Evolutionary conservation across 2,329 filamentous ascomycete genomes (phyloP).

Genomic region (Arthrinium phaeospermum): DNA sequence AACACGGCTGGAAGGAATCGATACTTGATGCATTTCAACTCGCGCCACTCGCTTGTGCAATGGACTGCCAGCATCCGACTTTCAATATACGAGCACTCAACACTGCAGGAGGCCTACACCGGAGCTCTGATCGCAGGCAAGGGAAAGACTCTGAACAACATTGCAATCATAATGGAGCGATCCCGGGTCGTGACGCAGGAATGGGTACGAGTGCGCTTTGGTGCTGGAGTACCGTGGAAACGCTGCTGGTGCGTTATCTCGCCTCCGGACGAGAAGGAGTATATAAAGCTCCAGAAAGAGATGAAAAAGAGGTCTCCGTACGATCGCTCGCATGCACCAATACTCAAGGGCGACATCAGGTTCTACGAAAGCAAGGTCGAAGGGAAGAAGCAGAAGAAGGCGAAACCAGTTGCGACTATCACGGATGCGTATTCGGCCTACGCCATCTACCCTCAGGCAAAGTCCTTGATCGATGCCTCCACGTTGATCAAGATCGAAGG

Average conservation of each 20-base stretch:
- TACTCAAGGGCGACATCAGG: constrained; percentile 86
- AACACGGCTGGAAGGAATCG: constrained; percentile 96
- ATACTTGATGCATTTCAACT: constrained; percentile 96
- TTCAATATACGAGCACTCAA: constrained; percentile 91
- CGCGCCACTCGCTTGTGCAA: constrained; percentile 87
- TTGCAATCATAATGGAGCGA: constrained; percentile 85
- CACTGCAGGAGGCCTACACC: constrained; percentile 94
- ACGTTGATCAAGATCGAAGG: constrained; percentile 95
- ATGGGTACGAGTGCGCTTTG: constrained; percentile 95
- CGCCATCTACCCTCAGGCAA: constrained; percentile 93
- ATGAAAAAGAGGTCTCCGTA: constrained; percentile 84
- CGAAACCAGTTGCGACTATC: constrained; percentile 87
- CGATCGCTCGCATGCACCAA: constrained; percentile 69
- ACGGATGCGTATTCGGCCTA: constrained; percentile 91
- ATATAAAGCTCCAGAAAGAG: constrained; percentile 81
- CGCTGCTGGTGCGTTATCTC: constrained; percentile 96
- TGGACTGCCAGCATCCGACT: constrained; percentile 96
- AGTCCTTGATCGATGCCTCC: constrained; percentile 91
- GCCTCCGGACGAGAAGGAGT: constrained; percentile 93
- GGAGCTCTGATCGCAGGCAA: constrained; percentile 95
- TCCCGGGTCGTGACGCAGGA: constrained; percentile 80
- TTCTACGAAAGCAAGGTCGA: constrained; percentile 85
- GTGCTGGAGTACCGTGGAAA: constrained; percentile 93
- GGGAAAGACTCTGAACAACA: constrained; percentile 87
- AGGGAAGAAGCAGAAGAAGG: constrained; percentile 89